Base-by-base conservation (phyloP, 768 basidiomycete species). In the Psilocybe azurescens region DNA sequence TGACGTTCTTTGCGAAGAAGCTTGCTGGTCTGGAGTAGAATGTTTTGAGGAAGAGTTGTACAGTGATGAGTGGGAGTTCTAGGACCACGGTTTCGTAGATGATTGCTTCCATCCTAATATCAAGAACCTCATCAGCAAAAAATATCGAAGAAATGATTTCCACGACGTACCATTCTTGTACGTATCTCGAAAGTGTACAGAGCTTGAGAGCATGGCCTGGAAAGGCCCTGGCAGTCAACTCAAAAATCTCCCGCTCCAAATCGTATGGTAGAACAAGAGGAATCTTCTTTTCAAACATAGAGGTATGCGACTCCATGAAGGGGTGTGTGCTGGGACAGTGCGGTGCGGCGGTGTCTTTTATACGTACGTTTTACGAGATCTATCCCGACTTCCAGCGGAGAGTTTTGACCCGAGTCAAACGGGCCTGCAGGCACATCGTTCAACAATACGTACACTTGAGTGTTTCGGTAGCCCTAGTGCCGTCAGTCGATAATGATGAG, bases 191-290 rank as follows among this genome's bases (percentile, higher is more conserved):
- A 11, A 77, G 65, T 30, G 70, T 58, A 4, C 71, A 68, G 3
- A 77, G 65, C 54, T 65, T 71, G 20, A 67, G 56, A 11, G 74
- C 75, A 14, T 51, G 57, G 13, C 65, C 67, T 3, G 70, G 72
- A 65, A 65, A 69, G 4, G 67, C 65, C 39, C 64, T 51, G 3
- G 74, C 73, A 0, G 74, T 60, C 10, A 75, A 60, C 60, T 77
- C 74, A n/a, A 77, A 72, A 32, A 78, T 77, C 4, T 74, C 69
- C 32, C 70, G 68, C 62, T 75, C 71, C 33, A 78, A 61, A 20
- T 78, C 77, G 46, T 71, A 70, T 0, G 77, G 77, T 7, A 78
- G 72, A 13, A 63, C 56, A 10, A 66, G 51, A 16, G 24, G 20
- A 6, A 28, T 46, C 20, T 59, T 59, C 11, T 16, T 33, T n/a